phyloP scores from a whole-genome alignment of 495 filamentous ascomycete species.

The Penicillium riverlandense region DNA sequence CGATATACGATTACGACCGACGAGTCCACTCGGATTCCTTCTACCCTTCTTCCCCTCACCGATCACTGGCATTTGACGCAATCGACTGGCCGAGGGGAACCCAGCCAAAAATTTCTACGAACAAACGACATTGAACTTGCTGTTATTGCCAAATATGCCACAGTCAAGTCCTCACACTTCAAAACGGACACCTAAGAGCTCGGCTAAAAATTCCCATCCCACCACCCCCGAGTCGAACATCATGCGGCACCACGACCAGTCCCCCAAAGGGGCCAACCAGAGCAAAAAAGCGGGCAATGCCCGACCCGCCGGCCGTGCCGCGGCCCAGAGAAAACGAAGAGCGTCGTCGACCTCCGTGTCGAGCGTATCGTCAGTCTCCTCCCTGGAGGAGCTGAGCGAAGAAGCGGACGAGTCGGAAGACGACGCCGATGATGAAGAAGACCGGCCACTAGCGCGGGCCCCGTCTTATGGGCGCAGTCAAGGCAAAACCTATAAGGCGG shows the following conservation, averaged over 20 bases:
- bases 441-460: conserved; percentile 41
- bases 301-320: conserved; percentile 10
- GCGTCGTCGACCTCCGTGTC: conserved; percentile 36
- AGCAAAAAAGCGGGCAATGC: conserved; percentile 22
- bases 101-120: too few species aligned
- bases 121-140: not conserved
- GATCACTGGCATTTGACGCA: not conserved
- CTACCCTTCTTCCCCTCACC: not conserved
- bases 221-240: conserved; percentile 15
- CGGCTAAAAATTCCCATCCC: conserved; percentile 19
- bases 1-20: not conserved
- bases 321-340: conserved; percentile 29
- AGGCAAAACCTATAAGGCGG: conserved; percentile 37
- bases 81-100: too few species aligned
- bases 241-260: conserved; percentile 12
- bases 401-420: conserved; percentile 38
- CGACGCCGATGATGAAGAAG: conserved; percentile 45
- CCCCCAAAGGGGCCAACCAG: conserved; percentile 14
- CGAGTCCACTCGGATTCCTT: not conserved
- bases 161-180: conserved; percentile 20
- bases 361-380: conserved; percentile 37
- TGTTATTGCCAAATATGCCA: conserved; percentile 18
- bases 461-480: conserved; percentile 43
- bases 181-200: conserved; percentile 25
- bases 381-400: conserved; percentile 30